Percentiles rank a stretch among this genome's conserved stretches.
phyloP scores from a whole-genome alignment of 495 filamentous ascomycete genomes.

The Amniculicola lignicola region DNA sequence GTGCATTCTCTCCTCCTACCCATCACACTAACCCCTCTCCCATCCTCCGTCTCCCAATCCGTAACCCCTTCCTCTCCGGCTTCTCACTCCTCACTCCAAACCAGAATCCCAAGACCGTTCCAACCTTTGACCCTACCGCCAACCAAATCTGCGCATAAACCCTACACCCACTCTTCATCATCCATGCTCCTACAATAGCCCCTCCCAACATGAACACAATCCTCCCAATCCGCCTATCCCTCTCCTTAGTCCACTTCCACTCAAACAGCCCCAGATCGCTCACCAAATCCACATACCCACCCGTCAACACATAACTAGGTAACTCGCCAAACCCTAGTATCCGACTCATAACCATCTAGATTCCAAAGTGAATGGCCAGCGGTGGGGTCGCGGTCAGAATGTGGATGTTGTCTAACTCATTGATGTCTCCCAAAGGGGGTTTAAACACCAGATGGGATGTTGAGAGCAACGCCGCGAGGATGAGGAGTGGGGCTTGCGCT shows the following conservation, averaged over 20 bases:
- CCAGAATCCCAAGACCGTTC: neutral
- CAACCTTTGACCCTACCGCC: neutral
- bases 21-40: neutral
- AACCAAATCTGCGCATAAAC: neutral
- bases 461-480: neutral
- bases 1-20: neutral
- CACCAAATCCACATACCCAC: neutral
- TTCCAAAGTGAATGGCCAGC: neutral
- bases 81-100: neutral
- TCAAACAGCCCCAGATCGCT: neutral
- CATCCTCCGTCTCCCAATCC: neutral
- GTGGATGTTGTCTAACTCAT: neutral
- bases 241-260: neutral
- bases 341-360: neutral
- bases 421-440: neutral
- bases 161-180: neutral
- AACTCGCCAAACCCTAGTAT: neutral
- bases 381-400: neutral
- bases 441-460: neutral
- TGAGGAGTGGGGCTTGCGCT: neutral
- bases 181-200: neutral
- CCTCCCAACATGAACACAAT: neutral
- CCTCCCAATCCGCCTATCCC: neutral
- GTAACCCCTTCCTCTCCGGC: neutral
- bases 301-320: neutral